Conservation (phyloP, 768 basidiomycete genomes). For the Tulasnella sp. region DNA sequence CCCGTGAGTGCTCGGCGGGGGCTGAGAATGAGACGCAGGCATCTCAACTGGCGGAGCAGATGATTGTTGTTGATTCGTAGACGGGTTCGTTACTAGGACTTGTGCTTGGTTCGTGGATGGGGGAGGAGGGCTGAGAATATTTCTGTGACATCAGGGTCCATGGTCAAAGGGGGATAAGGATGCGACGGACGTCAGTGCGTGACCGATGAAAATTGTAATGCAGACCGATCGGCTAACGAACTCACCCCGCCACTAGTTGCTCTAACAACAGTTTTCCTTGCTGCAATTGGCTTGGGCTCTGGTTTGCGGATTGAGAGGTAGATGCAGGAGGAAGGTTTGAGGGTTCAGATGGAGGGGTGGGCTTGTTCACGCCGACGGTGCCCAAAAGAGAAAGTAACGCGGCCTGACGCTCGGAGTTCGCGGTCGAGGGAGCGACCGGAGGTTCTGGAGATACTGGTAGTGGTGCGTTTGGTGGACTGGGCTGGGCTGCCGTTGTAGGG, state of each 20-base stretch:
- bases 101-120: background rate
- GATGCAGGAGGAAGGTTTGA: constrained; percentile 22
- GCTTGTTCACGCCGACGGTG: constrained; percentile 29
- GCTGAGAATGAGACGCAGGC: constrained; percentile 10
- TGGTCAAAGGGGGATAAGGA: constrained; percentile 21
- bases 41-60: background rate
- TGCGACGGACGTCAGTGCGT: constrained; percentile 24
- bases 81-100: background rate
- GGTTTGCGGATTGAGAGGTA: constrained; percentile 44
- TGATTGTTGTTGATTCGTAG: background rate
- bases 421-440: background rate
- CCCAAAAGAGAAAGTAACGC: constrained; percentile 61
- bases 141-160: constrained; percentile 26
- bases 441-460: constrained; percentile 1
- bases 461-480: background rate
- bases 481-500: background rate
- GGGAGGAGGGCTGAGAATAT: background rate
- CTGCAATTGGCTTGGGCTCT: constrained; percentile 42
- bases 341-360: constrained; percentile 22
- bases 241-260: constrained; percentile 72
- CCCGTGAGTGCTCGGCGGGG: constrained; percentile 15
- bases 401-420: constrained; percentile 53
- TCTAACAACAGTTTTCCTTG: constrained; percentile 68
- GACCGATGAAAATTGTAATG: constrained; percentile 1
- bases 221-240: constrained; percentile 18